Percentiles rank a stretch among this genome's conserved stretches.
Evolutionary conservation across 305 asterid genomes (phyloP).

Genomic region (Fraxinus platypoda): DNA sequence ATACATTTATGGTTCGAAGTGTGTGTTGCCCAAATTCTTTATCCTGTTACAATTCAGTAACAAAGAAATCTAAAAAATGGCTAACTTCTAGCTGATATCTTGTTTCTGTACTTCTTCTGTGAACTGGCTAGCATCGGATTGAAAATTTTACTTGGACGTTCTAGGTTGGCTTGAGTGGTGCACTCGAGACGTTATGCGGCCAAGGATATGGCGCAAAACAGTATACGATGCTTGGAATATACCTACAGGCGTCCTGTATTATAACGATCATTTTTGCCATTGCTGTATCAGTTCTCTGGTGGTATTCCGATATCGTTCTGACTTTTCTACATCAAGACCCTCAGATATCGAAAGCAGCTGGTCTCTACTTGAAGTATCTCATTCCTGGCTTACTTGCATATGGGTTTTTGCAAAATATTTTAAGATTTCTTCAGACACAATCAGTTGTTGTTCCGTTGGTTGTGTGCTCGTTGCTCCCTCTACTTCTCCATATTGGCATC

Average conservation of each 20-base stretch:
- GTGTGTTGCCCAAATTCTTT: background rate
- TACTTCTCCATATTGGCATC: background rate
- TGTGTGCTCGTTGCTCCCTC: background rate
- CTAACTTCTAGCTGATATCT: background rate
- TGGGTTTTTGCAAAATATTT: background rate
- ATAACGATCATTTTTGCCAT: background rate
- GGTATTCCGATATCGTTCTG: background rate
- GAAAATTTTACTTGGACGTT: background rate
- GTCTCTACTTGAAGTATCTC: background rate
- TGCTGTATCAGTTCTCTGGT: background rate
- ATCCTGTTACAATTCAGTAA: background rate
- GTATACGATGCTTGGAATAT: background rate
- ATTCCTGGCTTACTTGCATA: background rate
- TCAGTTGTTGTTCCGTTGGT: background rate
- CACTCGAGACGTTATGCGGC: background rate
- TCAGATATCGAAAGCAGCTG: background rate
- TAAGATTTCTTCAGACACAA: background rate
- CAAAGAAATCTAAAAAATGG: background rate
- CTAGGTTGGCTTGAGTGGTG: background rate
- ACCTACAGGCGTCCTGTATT: background rate
- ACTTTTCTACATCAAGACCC: background rate
- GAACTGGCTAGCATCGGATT: background rate
- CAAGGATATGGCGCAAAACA: background rate
- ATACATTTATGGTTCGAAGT: background rate
- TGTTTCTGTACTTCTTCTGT: background rate